These are phyloP conservation scores for Cercospora zeina DNA, from an alignment of 2,329 filamentous ascomycete genomes.

Conservation along the genomic window DNA sequence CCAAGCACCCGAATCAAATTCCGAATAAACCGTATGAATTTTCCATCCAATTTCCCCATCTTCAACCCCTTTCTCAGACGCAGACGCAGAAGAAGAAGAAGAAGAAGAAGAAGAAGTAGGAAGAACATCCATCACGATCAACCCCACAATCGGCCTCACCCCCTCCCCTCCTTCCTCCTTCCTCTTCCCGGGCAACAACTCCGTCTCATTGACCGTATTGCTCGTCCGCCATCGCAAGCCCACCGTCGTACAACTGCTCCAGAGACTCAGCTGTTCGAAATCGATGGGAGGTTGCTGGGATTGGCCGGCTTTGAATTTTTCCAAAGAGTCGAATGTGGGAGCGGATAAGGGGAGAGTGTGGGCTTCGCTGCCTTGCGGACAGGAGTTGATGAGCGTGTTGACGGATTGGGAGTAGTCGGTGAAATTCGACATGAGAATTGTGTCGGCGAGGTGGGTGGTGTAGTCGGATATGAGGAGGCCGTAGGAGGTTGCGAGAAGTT, in stretches of 20 bases:
- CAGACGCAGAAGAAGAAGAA: too few species aligned
- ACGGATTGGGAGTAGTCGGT: constrained; percentile 40
- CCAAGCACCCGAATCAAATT: constrained; percentile 41
- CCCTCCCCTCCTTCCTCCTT: not conserved
- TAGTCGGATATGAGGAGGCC: constrained; percentile 37
- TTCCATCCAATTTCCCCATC: constrained; percentile 34
- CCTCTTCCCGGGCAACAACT: constrained; percentile 2
- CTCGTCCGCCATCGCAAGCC: constrained; percentile 38
- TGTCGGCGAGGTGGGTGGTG: constrained; percentile 31
- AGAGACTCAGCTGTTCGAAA: constrained; percentile 37
- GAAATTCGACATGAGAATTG: constrained; percentile 33
- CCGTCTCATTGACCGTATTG: constrained; percentile 36
- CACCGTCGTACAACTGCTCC: constrained; percentile 36
- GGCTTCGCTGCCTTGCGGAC: constrained; percentile 35
- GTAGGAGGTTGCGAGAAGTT: constrained; percentile 35
- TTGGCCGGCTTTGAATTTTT: constrained; percentile 36
- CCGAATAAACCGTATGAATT: constrained; percentile 37
- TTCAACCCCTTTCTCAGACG: too few species aligned
- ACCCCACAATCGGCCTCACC: constrained; percentile 33
- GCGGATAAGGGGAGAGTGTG: constrained; percentile 27
- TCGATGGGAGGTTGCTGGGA: constrained; percentile 38
- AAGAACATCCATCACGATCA: constrained; percentile 34
- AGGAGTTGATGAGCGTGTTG: constrained; percentile 40
- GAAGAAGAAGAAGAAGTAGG: not conserved
- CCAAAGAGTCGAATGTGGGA: constrained; percentile 35